These are phyloP conservation scores for Piloderma croceum DNA, from an alignment of 768 basidiomycete genomes.

Conservation along the genomic window DNA sequence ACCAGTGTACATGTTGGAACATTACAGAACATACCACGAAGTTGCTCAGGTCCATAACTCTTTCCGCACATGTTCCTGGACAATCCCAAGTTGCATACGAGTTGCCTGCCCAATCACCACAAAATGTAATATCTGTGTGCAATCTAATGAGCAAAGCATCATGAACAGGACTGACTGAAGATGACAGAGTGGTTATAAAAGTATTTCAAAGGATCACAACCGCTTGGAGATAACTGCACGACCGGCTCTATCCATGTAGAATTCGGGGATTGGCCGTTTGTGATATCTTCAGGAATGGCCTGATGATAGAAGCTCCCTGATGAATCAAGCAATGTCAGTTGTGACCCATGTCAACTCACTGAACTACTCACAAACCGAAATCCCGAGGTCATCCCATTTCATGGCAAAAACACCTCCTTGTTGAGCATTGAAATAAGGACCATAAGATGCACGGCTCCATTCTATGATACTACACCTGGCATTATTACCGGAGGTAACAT, in stretches of 20 bases:
- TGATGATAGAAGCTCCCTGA: slow-evolving; percentile 80
- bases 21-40: slow-evolving; percentile 53
- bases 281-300: slow-evolving; percentile 65
- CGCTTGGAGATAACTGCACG: slow-evolving; percentile 47
- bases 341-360: neutral
- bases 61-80: slow-evolving; percentile 64
- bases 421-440: slow-evolving; percentile 71
- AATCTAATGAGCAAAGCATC: too few species aligned
- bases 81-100: slow-evolving; percentile 69
- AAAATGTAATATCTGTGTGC: slow-evolving; percentile 84
- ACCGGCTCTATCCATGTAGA: slow-evolving; percentile 64
- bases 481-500: slow-evolving; percentile 48
- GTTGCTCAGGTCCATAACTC: slow-evolving; percentile 61
- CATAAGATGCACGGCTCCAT: slow-evolving; percentile 79
- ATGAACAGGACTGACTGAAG: slow-evolving; percentile 57
- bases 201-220: slow-evolving; percentile 52
- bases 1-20: neutral
- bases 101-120: slow-evolving; percentile 84
- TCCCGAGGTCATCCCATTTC: slow-evolving; percentile 80
- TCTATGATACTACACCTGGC: slow-evolving; percentile 76
- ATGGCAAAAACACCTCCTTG: slow-evolving; percentile 85
- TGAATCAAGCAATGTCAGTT: too few species aligned
- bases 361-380: slow-evolving; percentile 65
- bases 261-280: slow-evolving; percentile 48
- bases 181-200: slow-evolving; percentile 70